Evolutionary conservation across 306 rosid genomes (phyloP).

Genomic region (Cucumis sativus): Cucumber_9930_V3 NC_026661.2:5121501-5122000

Average conservation of each 20-base stretch:
- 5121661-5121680: conserved; percentile 32
- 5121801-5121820: not conserved
- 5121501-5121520: conserved; percentile 35
- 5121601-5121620: conserved; percentile 29
- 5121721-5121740: conserved; percentile 42
- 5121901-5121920: not conserved
- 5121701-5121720: conserved; percentile 32
- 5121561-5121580: conserved; percentile 40
- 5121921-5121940: conserved; percentile 9
- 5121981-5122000: conserved; percentile 1
- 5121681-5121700: conserved; percentile 14
- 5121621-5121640: not conserved
- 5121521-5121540: conserved; percentile 41
- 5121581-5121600: conserved; percentile 25
- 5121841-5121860: not conserved
- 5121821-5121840: conserved; percentile 17
- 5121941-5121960: conserved; percentile 21
- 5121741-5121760: conserved; percentile 25
- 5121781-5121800: not conserved
- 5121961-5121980: conserved; percentile 14
- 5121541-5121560: conserved; percentile 24
- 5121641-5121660: conserved; percentile 36
- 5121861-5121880: conserved; percentile 3
- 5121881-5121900: conserved; percentile 10
- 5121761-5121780: conserved; percentile 2